phyloP scores from a whole-genome alignment of 108 stramenopile genomes.

The Cyclostephanos tholiformis region DNA sequence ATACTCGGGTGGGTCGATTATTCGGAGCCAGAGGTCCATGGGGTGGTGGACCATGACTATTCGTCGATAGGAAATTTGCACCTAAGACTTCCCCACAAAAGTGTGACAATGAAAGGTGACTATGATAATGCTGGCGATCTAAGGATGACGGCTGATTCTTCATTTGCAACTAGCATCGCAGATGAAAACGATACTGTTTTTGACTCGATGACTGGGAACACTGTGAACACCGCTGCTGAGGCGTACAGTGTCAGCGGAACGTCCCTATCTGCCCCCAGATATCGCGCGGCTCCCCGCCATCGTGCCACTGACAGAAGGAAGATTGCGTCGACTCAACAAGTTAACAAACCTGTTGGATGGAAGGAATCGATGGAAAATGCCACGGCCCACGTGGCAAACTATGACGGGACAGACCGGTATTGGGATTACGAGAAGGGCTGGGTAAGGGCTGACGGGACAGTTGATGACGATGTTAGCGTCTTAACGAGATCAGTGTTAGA shows the following conservation, averaged over 20 bases:
- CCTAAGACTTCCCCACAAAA: slow-evolving; percentile 16
- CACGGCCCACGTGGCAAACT: slow-evolving; percentile 34
- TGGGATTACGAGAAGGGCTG: slow-evolving; percentile 80
- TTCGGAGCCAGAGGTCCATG: slow-evolving; percentile 40
- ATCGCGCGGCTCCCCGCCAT: slow-evolving; percentile 33
- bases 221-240: slow-evolving; percentile 40
- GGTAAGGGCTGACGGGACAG: slow-evolving; percentile 38
- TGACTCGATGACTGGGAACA: slow-evolving; percentile 34
- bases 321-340: slow-evolving; percentile 16
- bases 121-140: neutral
- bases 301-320: slow-evolving; percentile 32
- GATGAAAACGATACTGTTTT: neutral
- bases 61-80: slow-evolving; percentile 37
- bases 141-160: neutral
- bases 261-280: slow-evolving; percentile 19
- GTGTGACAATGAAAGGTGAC: neutral
- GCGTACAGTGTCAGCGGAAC: slow-evolving; percentile 20
- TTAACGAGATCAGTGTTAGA: slow-evolving; percentile 28
- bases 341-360: slow-evolving; percentile 58
- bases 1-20: slow-evolving; percentile 72
- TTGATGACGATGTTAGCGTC: slow-evolving; percentile 45
- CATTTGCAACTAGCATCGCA: neutral
- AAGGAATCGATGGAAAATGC: slow-evolving; percentile 78
- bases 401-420: slow-evolving; percentile 32
- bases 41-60: slow-evolving; percentile 13